phyloP scores from a whole-genome alignment of 2,329 filamentous ascomycete genomes.

The Didymella sp. region DNA sequence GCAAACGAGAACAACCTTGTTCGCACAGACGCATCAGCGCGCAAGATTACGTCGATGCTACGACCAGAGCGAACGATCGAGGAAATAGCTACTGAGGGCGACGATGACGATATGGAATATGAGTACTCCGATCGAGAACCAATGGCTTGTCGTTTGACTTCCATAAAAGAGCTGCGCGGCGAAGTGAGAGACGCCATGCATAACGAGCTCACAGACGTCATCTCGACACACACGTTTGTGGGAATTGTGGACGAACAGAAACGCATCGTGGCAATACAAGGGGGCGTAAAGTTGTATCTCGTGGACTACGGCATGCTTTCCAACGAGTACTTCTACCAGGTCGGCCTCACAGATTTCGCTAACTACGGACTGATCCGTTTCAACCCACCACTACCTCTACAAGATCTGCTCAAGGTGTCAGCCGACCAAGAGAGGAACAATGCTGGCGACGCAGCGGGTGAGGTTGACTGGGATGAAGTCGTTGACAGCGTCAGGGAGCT shows the following conservation, averaged over 20 bases:
- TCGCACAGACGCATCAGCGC: conserved; percentile 83
- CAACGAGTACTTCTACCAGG: conserved; percentile 93
- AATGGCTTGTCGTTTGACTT: conserved; percentile 76
- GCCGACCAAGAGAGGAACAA: conserved; percentile 72
- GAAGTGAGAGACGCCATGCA: conserved; percentile 84
- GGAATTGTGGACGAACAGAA: conserved; percentile 88
- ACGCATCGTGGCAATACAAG: conserved; percentile 89
- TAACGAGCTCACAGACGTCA: conserved; percentile 82
- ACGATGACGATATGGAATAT: conserved; percentile 70
- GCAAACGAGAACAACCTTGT: conserved; percentile 87
- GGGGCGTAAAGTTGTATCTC: conserved; percentile 88
- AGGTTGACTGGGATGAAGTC: conserved; percentile 71
- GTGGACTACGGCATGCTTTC: conserved; percentile 88
- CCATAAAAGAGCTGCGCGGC: conserved; percentile 82
- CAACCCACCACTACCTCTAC: conserved; percentile 74
- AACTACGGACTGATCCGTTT: conserved; percentile 90
- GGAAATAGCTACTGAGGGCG: conserved; percentile 35
- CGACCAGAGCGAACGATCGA: conserved; percentile 58
- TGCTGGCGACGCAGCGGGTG: conserved; percentile 50
- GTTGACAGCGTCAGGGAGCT: conserved; percentile 70
- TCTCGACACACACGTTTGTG: conserved; percentile 89
- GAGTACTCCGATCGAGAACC: conserved; percentile 73
- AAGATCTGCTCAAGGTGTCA: conserved; percentile 74
- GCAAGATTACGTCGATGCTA: conserved; percentile 98
- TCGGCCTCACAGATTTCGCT: conserved; percentile 92